Conservation (phyloP, 2,329 filamentous ascomycete genomes). For the Paramyrothecium roridum region DNA sequence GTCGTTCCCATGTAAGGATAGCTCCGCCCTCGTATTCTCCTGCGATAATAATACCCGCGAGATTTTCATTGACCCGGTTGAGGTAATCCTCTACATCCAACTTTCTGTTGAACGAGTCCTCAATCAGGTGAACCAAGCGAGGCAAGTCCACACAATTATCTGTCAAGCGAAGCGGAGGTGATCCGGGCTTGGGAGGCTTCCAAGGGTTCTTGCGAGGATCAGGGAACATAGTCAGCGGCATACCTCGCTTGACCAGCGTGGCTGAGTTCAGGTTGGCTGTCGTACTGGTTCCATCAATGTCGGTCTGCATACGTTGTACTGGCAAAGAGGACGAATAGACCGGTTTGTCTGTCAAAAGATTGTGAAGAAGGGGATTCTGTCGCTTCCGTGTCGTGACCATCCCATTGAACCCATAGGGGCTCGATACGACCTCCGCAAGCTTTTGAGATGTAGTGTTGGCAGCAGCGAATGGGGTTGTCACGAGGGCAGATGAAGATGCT, state of each 20-base stretch:
- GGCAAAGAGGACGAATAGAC: slow-evolving; percentile 90
- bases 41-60: slow-evolving; percentile 91
- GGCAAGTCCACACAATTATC: slow-evolving; percentile 81
- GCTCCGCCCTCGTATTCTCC: slow-evolving; percentile 96
- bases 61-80: slow-evolving; percentile 69
- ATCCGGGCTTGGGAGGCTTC: slow-evolving; percentile 60
- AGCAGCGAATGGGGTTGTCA: slow-evolving; percentile 83
- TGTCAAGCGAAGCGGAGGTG: slow-evolving; percentile 64
- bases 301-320: slow-evolving; percentile 54
- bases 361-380: slow-evolving; percentile 88
- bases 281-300: slow-evolving; percentile 14
- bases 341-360: slow-evolving; percentile 92
- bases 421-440: slow-evolving; percentile 26
- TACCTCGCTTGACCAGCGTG: slow-evolving; percentile 86
- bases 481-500: slow-evolving; percentile 78
- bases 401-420: slow-evolving; percentile 46
- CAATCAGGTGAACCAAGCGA: slow-evolving; percentile 80
- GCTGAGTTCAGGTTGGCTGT: slow-evolving; percentile 42
- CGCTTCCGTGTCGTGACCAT: slow-evolving; percentile 53
- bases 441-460: slow-evolving; percentile 44
- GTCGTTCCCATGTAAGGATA: slow-evolving; percentile 89
- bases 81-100: slow-evolving; percentile 84
- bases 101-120: slow-evolving; percentile 86
- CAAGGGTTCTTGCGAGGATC: slow-evolving; percentile 68
- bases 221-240: slow-evolving; percentile 83